Evolutionary conservation across 768 basidiomycete species (phyloP).

Genomic region (Pleurotus sapidus): DNA sequence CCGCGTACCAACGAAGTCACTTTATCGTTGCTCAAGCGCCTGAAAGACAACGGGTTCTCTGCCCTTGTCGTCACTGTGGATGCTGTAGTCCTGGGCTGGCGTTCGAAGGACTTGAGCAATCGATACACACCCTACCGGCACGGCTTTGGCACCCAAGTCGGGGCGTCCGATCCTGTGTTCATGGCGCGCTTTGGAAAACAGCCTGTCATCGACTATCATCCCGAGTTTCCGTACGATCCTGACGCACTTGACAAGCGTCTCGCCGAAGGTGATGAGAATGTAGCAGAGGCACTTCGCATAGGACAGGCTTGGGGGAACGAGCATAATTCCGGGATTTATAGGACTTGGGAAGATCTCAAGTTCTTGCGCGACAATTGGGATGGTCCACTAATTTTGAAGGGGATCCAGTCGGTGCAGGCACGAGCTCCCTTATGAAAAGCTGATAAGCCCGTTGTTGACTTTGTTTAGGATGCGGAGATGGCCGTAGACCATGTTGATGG

Average conservation of each 20-base stretch:
- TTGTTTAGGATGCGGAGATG: conserved; percentile 58
- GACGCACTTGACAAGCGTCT: conserved; percentile 37
- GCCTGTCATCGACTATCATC: conserved; percentile 34
- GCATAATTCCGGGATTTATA: conserved; percentile 56
- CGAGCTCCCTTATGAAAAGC: background rate
- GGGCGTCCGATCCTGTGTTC: conserved; percentile 73
- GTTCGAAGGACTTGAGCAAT: conserved; percentile 65
- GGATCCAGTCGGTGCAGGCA: conserved; percentile 60
- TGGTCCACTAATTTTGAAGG: conserved; percentile 75
- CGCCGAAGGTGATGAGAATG: conserved; percentile 43
- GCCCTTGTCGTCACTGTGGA: conserved; percentile 81
- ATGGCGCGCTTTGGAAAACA: conserved; percentile 54
- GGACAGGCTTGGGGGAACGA: conserved; percentile 64
- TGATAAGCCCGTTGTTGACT: background rate
- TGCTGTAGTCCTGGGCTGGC: conserved; percentile 69
- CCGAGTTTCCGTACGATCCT: conserved; percentile 59
- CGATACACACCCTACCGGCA: conserved; percentile 58
- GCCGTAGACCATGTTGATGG: conserved; percentile 65
- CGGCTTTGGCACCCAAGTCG: conserved; percentile 64
- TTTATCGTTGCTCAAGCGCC: conserved; percentile 60
- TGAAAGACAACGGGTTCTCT: conserved; percentile 60
- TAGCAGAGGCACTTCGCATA: conserved; percentile 36
- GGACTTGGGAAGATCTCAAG: conserved; percentile 66
- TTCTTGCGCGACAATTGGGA: conserved; percentile 73
- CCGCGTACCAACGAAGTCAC: conserved; percentile 57